phyloP scores from a whole-genome alignment of 2,329 filamentous ascomycete species.

The Xylaria sp. region DNA sequence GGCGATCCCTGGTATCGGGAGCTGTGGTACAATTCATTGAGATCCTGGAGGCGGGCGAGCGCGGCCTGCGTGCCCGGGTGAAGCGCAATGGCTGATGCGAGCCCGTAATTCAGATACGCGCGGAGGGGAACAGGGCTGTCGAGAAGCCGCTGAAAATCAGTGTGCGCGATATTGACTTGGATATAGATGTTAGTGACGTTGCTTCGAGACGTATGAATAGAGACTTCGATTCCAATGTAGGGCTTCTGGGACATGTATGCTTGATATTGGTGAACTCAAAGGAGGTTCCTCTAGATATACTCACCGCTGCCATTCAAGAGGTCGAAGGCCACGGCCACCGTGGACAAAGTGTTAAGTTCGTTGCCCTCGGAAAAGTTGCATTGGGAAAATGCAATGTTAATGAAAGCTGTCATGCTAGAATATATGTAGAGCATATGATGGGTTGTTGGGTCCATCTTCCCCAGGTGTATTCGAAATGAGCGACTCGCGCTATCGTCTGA shows the following conservation, averaged over 20 bases:
- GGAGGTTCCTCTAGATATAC: slow-evolving; percentile 3
- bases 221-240: background rate
- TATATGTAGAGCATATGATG: slow-evolving; percentile 48
- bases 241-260: background rate
- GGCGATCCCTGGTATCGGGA: slow-evolving; percentile 25
- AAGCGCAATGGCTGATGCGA: slow-evolving; percentile 39
- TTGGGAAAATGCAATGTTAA: slow-evolving; percentile 47
- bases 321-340: slow-evolving; percentile 43
- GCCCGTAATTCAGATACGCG: slow-evolving; percentile 39
- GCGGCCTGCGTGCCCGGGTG: slow-evolving; percentile 37
- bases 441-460: slow-evolving; percentile 45
- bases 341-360: slow-evolving; percentile 39
- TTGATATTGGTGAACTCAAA: background rate
- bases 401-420: slow-evolving; percentile 45
- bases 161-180: slow-evolving; percentile 41
- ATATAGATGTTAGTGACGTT: slow-evolving; percentile 5
- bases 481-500: slow-evolving; percentile 47
- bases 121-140: slow-evolving; percentile 44
- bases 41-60: slow-evolving; percentile 37
- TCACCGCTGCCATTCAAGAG: slow-evolving; percentile 43
- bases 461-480: slow-evolving; percentile 47
- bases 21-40: slow-evolving; percentile 41
- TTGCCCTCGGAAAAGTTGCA: slow-evolving; percentile 34
- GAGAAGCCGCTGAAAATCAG: slow-evolving; percentile 42
- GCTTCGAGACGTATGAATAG: background rate